A percentile compares a stretch with the other conserved stretches of the same genome.
Conservation (phyloP, 2,329 filamentous ascomycete genomes). For the Aspergillus pseudoterreus region DNA sequence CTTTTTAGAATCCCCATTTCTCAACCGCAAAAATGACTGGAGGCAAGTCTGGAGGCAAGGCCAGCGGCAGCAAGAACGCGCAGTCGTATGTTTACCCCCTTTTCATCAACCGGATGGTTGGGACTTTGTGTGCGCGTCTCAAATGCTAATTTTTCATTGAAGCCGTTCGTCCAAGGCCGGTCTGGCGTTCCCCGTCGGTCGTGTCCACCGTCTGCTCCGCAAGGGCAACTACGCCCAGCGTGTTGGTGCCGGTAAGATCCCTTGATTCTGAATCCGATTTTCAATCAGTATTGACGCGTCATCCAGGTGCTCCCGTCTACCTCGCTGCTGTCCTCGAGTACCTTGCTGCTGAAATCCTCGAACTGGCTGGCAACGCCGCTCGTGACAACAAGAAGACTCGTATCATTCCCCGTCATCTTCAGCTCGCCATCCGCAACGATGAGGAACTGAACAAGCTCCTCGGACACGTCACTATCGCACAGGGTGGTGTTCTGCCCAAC, state of each 20-base stretch:
- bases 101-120: slow-evolving; percentile 4
- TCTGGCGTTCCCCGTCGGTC: slow-evolving; percentile 97
- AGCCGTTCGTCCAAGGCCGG: slow-evolving; percentile 99
- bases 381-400: slow-evolving; percentile 99
- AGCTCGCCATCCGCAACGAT: slow-evolving; percentile 98
- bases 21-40: slow-evolving; percentile 89
- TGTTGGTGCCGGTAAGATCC: slow-evolving; percentile 78
- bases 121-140: slow-evolving; percentile 3
- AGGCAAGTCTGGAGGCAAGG: slow-evolving; percentile 99
- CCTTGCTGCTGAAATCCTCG: slow-evolving; percentile 96
- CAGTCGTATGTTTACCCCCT: slow-evolving; percentile 75
- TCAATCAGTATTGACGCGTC: background rate
- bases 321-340: slow-evolving; percentile 97
- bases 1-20: slow-evolving; percentile 29
- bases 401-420: slow-evolving; percentile 98
- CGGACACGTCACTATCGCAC: slow-evolving; percentile 93
- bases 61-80: slow-evolving; percentile 97
- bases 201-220: slow-evolving; percentile 97
- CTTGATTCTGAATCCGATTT: background rate
- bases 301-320: slow-evolving; percentile 78
- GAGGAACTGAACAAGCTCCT: slow-evolving; percentile 99
- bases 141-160: slow-evolving; percentile 39
- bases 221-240: slow-evolving; percentile 99
- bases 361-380: slow-evolving; percentile 96
- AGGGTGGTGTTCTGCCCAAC: slow-evolving; percentile 95